These are phyloP conservation scores for Beauveria rudraprayagi DNA, from an alignment of 2,329 filamentous ascomycete species.

Conservation along the genomic window DNA sequence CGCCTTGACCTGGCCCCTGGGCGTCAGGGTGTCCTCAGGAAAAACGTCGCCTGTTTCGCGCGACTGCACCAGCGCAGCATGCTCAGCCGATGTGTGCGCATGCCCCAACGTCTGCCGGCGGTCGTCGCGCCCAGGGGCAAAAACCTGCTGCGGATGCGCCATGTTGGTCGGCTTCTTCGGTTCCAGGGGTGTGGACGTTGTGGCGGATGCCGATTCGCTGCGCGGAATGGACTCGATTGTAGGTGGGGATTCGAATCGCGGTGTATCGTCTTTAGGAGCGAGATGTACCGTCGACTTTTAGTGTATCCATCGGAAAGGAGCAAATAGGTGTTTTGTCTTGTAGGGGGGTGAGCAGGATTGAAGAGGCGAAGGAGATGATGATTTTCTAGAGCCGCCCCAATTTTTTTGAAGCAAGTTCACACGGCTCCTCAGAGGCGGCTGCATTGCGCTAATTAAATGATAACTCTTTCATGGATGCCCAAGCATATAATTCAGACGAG, in stretches of 20 bases:
- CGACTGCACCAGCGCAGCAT: conserved; percentile 45
- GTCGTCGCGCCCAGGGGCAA: conserved; percentile 25
- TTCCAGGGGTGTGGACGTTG: not conserved
- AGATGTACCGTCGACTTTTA: too few relatives aligned
- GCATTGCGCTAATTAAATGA: too few relatives aligned
- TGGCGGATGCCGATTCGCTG: not conserved
- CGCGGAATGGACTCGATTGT: not conserved
- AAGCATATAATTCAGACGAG: too few relatives aligned
- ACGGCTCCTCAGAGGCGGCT: not conserved
- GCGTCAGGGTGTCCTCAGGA: conserved; percentile 31
- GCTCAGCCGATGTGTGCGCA: conserved; percentile 23
- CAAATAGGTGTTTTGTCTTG: not conserved
- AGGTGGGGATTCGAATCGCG: not conserved
- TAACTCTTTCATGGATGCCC: too few relatives aligned
- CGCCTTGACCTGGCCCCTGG: conserved; percentile 27
- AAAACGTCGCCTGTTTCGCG: conserved; percentile 52
- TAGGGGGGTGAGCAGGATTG: not conserved
- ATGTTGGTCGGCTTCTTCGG: conserved; percentile 16
- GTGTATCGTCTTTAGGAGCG: not conserved
- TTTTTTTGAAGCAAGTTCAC: not conserved
- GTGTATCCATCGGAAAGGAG: not conserved
- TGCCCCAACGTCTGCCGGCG: conserved; percentile 21
- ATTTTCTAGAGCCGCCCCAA: conserved; percentile 3
- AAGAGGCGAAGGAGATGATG: not conserved
- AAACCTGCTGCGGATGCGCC: conserved; percentile 24